Conservation (phyloP, 768 basidiomycete species). For the Leucocoprinus birnbaumii region DNA sequence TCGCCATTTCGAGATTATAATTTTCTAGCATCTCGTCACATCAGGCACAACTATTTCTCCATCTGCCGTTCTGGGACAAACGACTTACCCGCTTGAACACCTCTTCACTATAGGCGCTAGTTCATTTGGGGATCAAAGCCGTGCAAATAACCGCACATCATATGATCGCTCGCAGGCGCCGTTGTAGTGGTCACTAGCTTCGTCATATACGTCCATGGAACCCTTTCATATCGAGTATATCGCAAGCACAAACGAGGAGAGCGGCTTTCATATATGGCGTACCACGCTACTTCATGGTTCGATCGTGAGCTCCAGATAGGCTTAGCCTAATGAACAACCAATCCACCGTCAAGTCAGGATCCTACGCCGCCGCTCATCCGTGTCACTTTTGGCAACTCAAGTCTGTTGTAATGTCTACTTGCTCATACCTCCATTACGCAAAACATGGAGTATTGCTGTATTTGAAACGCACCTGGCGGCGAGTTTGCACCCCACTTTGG, state of each 20-base stretch:
- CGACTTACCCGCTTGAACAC: neutral
- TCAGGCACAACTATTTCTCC: constrained; percentile 4
- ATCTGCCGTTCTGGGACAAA: neutral
- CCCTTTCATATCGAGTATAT: too few species aligned
- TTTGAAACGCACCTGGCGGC: neutral
- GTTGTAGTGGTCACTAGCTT: too few species aligned
- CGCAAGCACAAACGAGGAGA: too few species aligned
- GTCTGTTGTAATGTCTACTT: neutral
- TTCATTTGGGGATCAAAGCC: neutral
- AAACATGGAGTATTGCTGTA: neutral
- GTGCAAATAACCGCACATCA: neutral
- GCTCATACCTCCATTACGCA: constrained; percentile 5
- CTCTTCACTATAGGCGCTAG: neutral
- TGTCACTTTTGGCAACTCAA: neutral
- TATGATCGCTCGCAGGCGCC: neutral
- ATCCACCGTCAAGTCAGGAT: neutral
- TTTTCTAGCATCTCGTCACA: neutral
- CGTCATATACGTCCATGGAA: too few species aligned
- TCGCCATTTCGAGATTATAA: neutral
- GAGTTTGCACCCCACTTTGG: neutral
- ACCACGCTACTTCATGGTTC: too few species aligned
- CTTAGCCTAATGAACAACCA: neutral
- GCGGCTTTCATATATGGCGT: too few species aligned
- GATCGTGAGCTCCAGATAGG: too few species aligned
- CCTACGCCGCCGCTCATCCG: neutral